Percentiles rank a stretch among this genome's conserved stretches.
These are phyloP conservation scores for Pseudisothecium myosuroides DNA, from an alignment of 225 moss, liverwort and hornwort species.

Conservation along the genomic window DNA sequence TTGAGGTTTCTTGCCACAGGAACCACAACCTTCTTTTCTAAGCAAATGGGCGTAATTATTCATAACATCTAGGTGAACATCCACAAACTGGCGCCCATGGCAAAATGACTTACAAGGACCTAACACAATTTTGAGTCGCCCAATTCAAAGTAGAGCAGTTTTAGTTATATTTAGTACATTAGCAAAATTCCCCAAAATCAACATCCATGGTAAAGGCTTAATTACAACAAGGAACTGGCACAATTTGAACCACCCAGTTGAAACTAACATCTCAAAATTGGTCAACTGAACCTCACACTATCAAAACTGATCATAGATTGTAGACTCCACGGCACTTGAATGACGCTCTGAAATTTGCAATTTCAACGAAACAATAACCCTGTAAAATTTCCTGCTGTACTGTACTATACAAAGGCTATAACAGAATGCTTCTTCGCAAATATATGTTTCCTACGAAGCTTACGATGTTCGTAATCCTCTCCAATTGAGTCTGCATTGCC, in stretches of 20 bases:
- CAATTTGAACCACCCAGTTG: background rate
- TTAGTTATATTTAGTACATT: background rate
- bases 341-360: background rate
- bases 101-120: background rate
- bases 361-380: too few relatives aligned
- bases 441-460: background rate
- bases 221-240: background rate
- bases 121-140: background rate
- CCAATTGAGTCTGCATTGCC: background rate
- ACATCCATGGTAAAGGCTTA: background rate
- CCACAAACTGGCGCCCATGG: background rate
- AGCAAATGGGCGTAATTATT: background rate
- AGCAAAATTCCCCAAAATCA: background rate
- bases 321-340: background rate
- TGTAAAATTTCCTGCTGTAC: background rate
- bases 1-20: background rate
- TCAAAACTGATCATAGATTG: background rate
- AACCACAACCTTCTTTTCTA: background rate
- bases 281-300: background rate
- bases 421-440: background rate
- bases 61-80: background rate
- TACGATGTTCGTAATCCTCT: background rate
- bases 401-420: background rate
- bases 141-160: background rate
- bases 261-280: background rate